Conservation (phyloP, 345 rosid genomes). For the Carallia brachiata region DNA sequence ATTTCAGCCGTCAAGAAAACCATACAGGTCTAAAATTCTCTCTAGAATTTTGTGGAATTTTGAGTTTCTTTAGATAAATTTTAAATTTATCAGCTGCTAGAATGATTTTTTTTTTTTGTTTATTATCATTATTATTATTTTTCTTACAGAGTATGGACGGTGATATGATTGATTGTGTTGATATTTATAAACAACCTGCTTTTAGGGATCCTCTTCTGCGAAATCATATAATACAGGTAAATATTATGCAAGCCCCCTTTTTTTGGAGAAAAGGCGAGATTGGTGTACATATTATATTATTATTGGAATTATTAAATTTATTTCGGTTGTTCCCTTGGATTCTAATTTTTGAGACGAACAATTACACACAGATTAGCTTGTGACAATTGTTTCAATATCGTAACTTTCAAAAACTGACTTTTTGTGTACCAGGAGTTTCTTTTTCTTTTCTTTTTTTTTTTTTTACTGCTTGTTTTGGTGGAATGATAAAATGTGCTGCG, state of each 20-base stretch:
- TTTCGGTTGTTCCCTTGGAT: too few relatives aligned
- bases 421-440: too few relatives aligned
- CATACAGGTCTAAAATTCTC: background rate
- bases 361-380: too few relatives aligned
- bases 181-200: slow-evolving; percentile 12
- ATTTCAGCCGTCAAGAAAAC: background rate
- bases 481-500: background rate
- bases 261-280: too few relatives aligned
- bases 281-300: too few relatives aligned
- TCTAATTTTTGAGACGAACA: too few relatives aligned
- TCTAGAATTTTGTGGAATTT: background rate
- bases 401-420: too few relatives aligned
- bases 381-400: too few relatives aligned
- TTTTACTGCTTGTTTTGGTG: background rate
- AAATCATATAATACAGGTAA: background rate
- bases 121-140: too few relatives aligned
- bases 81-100: too few relatives aligned
- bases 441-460: too few relatives aligned
- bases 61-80: background rate
- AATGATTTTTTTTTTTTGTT: background rate
- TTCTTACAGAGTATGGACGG: background rate
- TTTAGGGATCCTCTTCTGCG: background rate
- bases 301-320: too few relatives aligned
- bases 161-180: background rate
- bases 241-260: background rate